These are phyloP conservation scores for Tarenaya hassleriana DNA, from an alignment of 345 rosid genomes.

Conservation along the genomic window DNA sequence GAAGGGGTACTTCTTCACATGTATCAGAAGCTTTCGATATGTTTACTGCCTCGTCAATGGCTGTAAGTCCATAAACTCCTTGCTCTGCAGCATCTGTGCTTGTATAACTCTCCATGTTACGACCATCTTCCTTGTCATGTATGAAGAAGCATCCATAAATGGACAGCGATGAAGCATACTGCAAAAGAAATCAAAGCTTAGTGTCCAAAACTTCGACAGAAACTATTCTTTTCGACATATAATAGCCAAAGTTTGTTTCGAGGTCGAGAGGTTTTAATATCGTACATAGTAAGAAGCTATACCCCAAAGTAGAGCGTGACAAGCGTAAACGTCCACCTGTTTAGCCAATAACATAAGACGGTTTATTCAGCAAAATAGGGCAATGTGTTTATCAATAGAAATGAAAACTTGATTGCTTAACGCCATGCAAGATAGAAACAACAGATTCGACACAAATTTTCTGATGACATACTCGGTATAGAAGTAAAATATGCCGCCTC, in stretches of 20 bases:
- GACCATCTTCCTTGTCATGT: constrained; percentile 22
- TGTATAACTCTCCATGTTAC: constrained; percentile 24
- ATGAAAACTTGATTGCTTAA: no score
- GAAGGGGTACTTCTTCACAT: constrained; percentile 25
- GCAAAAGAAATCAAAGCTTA: constrained; percentile 12
- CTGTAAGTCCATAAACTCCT: constrained; percentile 47
- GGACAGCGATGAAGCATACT: constrained; percentile 74
- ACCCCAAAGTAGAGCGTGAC: constrained; percentile 88
- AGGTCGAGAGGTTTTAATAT: neutral
- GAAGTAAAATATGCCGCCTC: constrained; percentile 71
- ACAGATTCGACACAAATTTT: no score
- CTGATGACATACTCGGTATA: constrained; percentile 79
- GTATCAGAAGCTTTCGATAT: constrained; percentile 29
- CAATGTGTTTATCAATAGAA: no score
- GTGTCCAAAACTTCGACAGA: constrained; percentile 1
- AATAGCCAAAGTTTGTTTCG: no score
- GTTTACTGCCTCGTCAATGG: constrained; percentile 23
- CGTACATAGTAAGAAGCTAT: constrained; percentile 17
- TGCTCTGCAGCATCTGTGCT: constrained; percentile 31
- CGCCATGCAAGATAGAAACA: no score
- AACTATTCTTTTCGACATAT: no score
- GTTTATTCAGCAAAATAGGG: constrained; percentile 5
- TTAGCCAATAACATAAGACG: constrained; percentile 26
- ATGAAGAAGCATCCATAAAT: constrained; percentile 54
- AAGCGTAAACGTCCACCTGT: constrained; percentile 94